Evolutionary conservation across 306 rosid species (phyloP).

Genomic region (Cicer arietinum): DNA sequence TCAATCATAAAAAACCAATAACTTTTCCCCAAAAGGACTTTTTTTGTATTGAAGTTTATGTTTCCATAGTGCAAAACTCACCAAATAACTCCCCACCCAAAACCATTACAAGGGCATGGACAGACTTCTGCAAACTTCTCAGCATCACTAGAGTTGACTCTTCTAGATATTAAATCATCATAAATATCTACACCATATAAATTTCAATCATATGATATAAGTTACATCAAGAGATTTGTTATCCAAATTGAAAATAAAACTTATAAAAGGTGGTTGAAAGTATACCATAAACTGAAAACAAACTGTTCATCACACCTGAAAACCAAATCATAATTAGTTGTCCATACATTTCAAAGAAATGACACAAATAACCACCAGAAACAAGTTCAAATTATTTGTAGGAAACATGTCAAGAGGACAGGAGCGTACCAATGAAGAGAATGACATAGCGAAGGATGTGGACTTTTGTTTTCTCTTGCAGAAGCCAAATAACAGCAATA

Average conservation of each 20-base stretch:
- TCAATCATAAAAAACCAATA: conserved; percentile 24
- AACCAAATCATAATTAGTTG: conserved; percentile 48
- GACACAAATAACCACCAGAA: conserved; percentile 13
- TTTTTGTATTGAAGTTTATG: conserved; percentile 16
- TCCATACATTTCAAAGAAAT: conserved; percentile 30
- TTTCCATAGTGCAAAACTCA: conserved; percentile 47
- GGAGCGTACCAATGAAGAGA: conserved; percentile 79
- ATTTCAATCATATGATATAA: conserved; percentile 23
- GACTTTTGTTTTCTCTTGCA: conserved; percentile 89
- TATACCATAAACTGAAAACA: conserved; percentile 94
- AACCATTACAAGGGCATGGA: conserved; percentile 93
- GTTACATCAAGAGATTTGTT: conserved; percentile 5
- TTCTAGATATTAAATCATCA: conserved; percentile 90
- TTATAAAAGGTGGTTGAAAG: conserved; percentile 35
- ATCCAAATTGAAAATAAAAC: conserved; percentile 30
- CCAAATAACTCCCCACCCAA: conserved; percentile 98
- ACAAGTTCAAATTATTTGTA: conserved; percentile 32
- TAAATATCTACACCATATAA: conserved; percentile 67
- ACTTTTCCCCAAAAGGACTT: background rate
- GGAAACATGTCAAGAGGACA: conserved; percentile 41
- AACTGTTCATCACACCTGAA: conserved; percentile 99
- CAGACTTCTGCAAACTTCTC: conserved; percentile 97
- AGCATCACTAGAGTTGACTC: conserved; percentile 95
- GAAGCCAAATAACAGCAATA: conserved; percentile 80
- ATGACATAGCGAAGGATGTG: conserved; percentile 84